Percentiles rank a stretch among this genome's conserved stretches.
These are phyloP conservation scores for Trichoderma cornu-damae DNA, from an alignment of 2,329 filamentous ascomycete genomes.

Conservation along the genomic window DNA sequence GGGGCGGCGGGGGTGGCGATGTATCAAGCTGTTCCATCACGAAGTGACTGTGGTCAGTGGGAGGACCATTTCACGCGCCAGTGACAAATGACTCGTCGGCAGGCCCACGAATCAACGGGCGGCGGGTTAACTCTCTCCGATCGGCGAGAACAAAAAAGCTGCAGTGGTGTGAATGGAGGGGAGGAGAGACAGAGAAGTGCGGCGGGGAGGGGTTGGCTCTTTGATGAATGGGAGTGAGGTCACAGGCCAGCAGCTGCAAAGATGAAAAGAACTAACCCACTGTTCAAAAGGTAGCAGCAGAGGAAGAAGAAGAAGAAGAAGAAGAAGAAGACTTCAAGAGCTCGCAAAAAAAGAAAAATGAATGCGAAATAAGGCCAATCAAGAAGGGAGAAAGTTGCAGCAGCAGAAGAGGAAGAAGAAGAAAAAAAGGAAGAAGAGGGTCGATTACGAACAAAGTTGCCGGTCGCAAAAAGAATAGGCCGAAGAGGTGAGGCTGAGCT, in stretches of 20 bases:
- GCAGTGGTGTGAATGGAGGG: constrained; percentile 8
- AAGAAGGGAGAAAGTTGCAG: too few species aligned
- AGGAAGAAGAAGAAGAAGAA: not conserved
- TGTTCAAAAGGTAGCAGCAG: not conserved
- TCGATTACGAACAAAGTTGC: not conserved
- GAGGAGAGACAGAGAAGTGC: constrained; percentile 6
- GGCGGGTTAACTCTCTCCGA: not conserved
- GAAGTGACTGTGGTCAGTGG: constrained; percentile 34
- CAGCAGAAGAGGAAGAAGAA: too few species aligned
- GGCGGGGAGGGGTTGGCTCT: constrained; percentile 15
- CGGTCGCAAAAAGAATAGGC: not conserved
- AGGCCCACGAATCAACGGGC: constrained; percentile 21
- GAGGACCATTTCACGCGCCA: constrained; percentile 26
- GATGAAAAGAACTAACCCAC: constrained; percentile 18
- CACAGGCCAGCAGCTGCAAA: constrained; percentile 14
- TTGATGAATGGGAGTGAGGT: constrained; percentile 9
- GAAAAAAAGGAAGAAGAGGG: not conserved
- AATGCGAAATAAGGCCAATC: not conserved
- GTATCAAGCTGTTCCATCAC: constrained; percentile 49
- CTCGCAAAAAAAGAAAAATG: not conserved
- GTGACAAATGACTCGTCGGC: constrained; percentile 22
- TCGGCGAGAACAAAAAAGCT: not conserved
- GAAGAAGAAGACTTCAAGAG: too few species aligned
- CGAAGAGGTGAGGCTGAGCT: constrained; percentile 11
- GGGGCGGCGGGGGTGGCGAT: constrained; percentile 28